These are phyloP conservation scores for Graphiopsis chlorocephala DNA, from an alignment of 2,329 filamentous ascomycete species.

Conservation along the genomic window DNA sequence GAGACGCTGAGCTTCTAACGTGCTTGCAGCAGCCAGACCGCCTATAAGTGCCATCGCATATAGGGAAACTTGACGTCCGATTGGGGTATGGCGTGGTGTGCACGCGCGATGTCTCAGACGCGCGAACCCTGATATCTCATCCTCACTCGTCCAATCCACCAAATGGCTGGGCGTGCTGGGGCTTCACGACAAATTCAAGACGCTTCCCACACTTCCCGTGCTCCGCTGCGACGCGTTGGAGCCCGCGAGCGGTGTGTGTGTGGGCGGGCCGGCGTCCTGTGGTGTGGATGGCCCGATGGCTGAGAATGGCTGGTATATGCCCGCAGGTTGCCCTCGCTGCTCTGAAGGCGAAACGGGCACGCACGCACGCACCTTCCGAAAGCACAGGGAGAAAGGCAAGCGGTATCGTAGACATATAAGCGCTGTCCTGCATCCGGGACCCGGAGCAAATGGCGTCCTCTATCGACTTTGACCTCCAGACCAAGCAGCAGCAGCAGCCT, in stretches of 20 bases:
- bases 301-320: conserved; percentile 15
- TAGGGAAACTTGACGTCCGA: background rate
- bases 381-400: background rate
- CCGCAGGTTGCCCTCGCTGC: conserved; percentile 7
- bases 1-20: background rate
- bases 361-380: background rate
- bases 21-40: conserved; percentile 2
- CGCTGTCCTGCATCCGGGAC: conserved; percentile 3
- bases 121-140: background rate
- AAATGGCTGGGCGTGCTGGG: conserved; percentile 16
- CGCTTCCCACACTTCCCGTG: conserved; percentile 5
- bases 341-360: conserved; percentile 14
- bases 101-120: conserved; percentile 12
- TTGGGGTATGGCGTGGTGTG: background rate
- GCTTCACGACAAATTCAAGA: conserved; percentile 14
- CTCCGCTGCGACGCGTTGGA: conserved; percentile 8
- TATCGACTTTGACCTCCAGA: conserved; percentile 5
- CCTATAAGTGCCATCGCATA: conserved; percentile 7
- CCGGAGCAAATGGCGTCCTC: conserved; percentile 6
- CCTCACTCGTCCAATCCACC: background rate
- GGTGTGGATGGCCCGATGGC: conserved; percentile 7
- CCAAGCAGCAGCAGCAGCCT: background rate
- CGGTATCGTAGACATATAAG: conserved; percentile 13
- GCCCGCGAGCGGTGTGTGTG: background rate
- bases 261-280: background rate